Conservation (phyloP, 371 early-diverging fungal species). For the Capillidium rhysosporum region DNA sequence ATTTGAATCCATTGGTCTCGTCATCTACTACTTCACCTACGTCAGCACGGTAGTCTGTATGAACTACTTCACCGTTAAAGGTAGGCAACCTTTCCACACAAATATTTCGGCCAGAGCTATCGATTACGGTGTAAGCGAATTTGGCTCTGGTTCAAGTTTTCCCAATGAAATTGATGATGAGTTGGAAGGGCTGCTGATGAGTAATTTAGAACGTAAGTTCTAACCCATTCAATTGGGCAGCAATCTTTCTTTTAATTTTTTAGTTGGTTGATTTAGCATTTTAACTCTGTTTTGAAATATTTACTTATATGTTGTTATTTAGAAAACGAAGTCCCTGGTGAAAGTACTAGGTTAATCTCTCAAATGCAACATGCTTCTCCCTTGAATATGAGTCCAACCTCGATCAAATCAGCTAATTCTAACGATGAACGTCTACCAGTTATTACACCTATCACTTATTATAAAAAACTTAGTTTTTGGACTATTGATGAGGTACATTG, state of each 20-base stretch:
- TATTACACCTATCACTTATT: constrained; percentile 2
- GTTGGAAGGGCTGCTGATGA: constrained; percentile 12
- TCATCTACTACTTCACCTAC: constrained; percentile 29
- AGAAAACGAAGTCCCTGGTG: not conserved
- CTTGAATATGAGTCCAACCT: not conserved
- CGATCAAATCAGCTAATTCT: not conserved
- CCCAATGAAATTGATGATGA: constrained; percentile 10
- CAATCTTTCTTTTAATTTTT: not conserved
- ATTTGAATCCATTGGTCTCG: constrained; percentile 28
- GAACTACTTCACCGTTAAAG: constrained; percentile 20
- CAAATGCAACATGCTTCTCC: not conserved
- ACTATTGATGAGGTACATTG: not conserved
- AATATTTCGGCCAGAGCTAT: constrained; percentile 15
- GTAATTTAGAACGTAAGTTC: constrained; percentile 20
- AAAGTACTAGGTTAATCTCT: not conserved
- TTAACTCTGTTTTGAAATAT: not conserved
- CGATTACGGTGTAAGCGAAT: constrained; percentile 10
- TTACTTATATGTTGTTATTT: not conserved
- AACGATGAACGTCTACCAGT: not conserved
- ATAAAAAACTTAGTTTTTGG: constrained; percentile 4
- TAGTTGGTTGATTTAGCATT: not conserved
- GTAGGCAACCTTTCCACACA: constrained; percentile 16
- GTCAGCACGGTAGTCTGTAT: constrained; percentile 33
- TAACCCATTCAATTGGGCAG: not conserved
- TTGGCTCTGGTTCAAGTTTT: constrained; percentile 18